Conservation (phyloP, 441 rosid genomes). For the Breynia disticha region DNA sequence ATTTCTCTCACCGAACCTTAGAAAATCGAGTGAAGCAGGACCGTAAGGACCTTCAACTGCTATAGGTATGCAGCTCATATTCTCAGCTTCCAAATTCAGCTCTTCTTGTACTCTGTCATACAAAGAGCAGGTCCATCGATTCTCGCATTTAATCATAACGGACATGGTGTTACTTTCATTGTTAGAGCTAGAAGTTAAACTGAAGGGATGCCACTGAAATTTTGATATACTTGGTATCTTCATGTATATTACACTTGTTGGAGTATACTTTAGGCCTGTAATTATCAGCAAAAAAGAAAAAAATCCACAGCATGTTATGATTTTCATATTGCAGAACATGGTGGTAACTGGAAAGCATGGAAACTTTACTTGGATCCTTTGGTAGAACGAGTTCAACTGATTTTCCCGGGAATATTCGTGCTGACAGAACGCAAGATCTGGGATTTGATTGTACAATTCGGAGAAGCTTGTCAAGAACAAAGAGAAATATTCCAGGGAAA, state of each 20-base stretch:
- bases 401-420: slow-evolving; percentile 46
- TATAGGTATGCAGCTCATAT: slow-evolving; percentile 28
- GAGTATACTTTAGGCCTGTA: slow-evolving; percentile 58
- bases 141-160: slow-evolving; percentile 48
- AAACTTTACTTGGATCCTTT: slow-evolving; percentile 46
- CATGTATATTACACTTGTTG: slow-evolving; percentile 52
- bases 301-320: background rate
- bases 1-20: slow-evolving; percentile 33
- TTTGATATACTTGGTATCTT: slow-evolving; percentile 56
- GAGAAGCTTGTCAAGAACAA: slow-evolving; percentile 63
- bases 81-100: slow-evolving; percentile 22
- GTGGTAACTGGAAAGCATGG: background rate
- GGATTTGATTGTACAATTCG: slow-evolving; percentile 64
- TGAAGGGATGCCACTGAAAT: slow-evolving; percentile 82
- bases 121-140: slow-evolving; percentile 55
- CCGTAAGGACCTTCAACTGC: slow-evolving; percentile 88
- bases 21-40: slow-evolving; percentile 49
- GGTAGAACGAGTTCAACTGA: slow-evolving; percentile 63
- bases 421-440: slow-evolving; percentile 39
- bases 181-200: slow-evolving; percentile 57
- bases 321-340: background rate
- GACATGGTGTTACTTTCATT: slow-evolving; percentile 42
- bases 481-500: slow-evolving; percentile 72
- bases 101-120: slow-evolving; percentile 35
- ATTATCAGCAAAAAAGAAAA: slow-evolving; percentile 6